Base-by-base conservation (phyloP, 371 early-diverging fungal species). In the Rhizomucor miehei region DNA sequence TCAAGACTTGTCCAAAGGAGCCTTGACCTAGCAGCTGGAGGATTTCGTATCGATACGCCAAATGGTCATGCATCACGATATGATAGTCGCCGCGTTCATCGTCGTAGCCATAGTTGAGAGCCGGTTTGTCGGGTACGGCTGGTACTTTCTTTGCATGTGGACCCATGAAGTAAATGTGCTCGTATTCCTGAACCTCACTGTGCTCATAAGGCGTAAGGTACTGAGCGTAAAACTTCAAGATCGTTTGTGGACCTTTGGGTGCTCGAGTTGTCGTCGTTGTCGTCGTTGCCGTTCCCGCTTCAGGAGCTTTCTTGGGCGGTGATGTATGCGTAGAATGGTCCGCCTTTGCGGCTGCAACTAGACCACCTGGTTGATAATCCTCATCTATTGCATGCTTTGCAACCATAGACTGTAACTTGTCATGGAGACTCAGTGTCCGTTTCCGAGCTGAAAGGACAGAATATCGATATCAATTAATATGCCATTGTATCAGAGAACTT, bases 1-100 rank as follows among this genome's bases (percentile, higher is more conserved):
- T 91, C 45, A 94, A 84, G 0, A 99, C 99, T 65, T 98, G 97
- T 10, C 99, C 99, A 79, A 98, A 99, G 3, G 96, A 94, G 1
- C 99, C 99, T 68, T 92, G 90, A 37, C 99, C 99, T 2, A 99
- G 71, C 36, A 89, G 71, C 13, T 88, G 89, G 37, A 94, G 40
- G 20, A 98, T 80, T 63, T 96, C 95, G 67, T 95, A 98, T 1
- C 98, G 85, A 65, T 92, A 97, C 45, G 78, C 79, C 37, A 97
- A 61, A 66, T 97, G 98, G 70, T 97, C 98, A 59, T 89, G 86
- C 46, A 78, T 72, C 20, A 88, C 83, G 16, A 94, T 82, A 45
- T 88, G 75, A 56, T 95, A 95, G 60, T 97, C 98, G 4, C 98
- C 98, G 4, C 93, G 87, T 48, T 93, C 86, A 73, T 97, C 98